Conservation (phyloP, 2,329 filamentous ascomycete genomes). For the Curvularia verruculosa region DNA sequence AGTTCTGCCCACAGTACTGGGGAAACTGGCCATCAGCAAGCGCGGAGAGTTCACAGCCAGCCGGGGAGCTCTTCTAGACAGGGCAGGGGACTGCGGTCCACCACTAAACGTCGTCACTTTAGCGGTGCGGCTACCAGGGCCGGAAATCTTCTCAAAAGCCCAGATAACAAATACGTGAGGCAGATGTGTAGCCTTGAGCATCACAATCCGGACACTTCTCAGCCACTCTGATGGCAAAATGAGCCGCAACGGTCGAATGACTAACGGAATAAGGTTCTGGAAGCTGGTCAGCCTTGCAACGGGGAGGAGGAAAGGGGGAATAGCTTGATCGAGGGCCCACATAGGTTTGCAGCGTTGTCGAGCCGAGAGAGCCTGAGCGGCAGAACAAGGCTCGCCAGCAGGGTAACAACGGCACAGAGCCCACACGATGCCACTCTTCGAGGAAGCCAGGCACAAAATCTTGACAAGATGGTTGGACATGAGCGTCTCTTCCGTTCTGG, state of each 20-base stretch:
- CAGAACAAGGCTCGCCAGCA: slow-evolving; percentile 28
- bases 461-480: slow-evolving; percentile 26
- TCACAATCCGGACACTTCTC: slow-evolving; percentile 64
- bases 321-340: slow-evolving; percentile 12
- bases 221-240: slow-evolving; percentile 69
- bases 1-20: slow-evolving; percentile 24
- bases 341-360: slow-evolving; percentile 10
- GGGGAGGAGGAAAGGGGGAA: slow-evolving; percentile 1
- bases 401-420: slow-evolving; percentile 13
- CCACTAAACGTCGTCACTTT: slow-evolving; percentile 39
- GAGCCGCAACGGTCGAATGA: slow-evolving; percentile 74
- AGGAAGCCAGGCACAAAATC: background rate
- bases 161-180: slow-evolving; percentile 74
- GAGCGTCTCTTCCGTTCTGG: slow-evolving; percentile 13
- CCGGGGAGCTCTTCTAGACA: slow-evolving; percentile 36
- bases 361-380: slow-evolving; percentile 35
- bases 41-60: slow-evolving; percentile 44
- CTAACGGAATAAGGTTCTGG: slow-evolving; percentile 74
- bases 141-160: slow-evolving; percentile 63
- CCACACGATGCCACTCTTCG: slow-evolving; percentile 8
- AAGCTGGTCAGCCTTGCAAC: slow-evolving; percentile 39
- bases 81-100: slow-evolving; percentile 40
- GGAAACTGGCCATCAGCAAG: slow-evolving; percentile 32
- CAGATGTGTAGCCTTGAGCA: slow-evolving; percentile 65
- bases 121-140: slow-evolving; percentile 28